A percentile compares a stretch with the other conserved stretches of the same genome.
Conservation (phyloP, 2,329 filamentous ascomycete genomes). For the Colletotrichum sp. region DNA sequence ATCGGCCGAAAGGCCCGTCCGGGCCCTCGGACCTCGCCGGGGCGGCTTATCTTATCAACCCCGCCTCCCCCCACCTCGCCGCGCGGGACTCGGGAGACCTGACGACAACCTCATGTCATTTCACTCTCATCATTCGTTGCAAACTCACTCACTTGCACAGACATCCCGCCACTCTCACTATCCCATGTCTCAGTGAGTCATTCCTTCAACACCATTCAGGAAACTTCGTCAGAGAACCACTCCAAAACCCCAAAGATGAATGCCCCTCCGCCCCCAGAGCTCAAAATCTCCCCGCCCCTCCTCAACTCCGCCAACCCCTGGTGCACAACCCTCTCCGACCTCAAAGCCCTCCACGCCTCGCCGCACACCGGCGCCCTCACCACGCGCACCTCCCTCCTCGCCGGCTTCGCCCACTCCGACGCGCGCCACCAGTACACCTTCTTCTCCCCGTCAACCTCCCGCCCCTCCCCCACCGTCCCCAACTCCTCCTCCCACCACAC, state of each 20-base stretch:
- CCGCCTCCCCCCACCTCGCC: neutral
- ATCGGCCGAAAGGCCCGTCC: neutral
- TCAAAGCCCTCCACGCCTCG: slow-evolving; percentile 64
- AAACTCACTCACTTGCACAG: neutral
- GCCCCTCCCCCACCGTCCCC: slow-evolving; percentile 22
- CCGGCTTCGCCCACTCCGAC: slow-evolving; percentile 68
- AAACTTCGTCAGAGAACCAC: neutral
- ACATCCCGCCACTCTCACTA: neutral
- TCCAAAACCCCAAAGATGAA: neutral
- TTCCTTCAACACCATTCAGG: neutral
- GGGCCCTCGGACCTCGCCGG: neutral
- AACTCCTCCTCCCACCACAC: slow-evolving; percentile 26
- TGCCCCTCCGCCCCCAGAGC: slow-evolving; percentile 21
- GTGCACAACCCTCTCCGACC: slow-evolving; percentile 70
- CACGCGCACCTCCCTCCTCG: slow-evolving; percentile 70
- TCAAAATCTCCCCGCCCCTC: slow-evolving; percentile 67
- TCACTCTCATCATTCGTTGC: neutral
- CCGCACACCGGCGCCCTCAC: slow-evolving; percentile 75
- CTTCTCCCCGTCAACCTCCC: slow-evolving; percentile 52
- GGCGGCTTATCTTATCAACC: neutral
- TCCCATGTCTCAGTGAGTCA: neutral
- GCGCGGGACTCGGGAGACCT: neutral
- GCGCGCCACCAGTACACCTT: slow-evolving; percentile 69
- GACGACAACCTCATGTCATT: neutral
- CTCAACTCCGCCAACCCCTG: slow-evolving; percentile 79